Conservation (phyloP, 1,284 basidiomycete species). For the Taiwanofungus camphoratus region DNA sequence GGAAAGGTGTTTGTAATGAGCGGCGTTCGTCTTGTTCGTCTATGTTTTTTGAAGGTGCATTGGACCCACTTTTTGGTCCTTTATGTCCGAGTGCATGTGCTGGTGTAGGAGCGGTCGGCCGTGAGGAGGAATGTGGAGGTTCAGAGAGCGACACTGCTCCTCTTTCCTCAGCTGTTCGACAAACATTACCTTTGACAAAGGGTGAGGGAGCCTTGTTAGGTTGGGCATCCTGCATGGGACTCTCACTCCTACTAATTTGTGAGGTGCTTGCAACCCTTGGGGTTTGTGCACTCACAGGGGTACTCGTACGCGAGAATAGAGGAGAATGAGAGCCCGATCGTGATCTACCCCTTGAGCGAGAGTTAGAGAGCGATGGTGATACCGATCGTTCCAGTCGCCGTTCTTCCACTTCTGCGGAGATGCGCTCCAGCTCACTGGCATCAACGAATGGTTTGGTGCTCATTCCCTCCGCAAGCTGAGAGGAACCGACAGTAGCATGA, state of each 20-base stretch:
- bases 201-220: too few relatives aligned
- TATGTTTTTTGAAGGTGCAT: conserved; percentile 3
- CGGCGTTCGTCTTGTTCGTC: conserved; percentile 5
- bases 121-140: conserved; percentile 1
- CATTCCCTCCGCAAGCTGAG: conserved; percentile 11
- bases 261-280: not conserved
- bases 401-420: conserved; percentile 54
- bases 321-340: conserved; percentile 16
- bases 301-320: too few relatives aligned
- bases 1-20: conserved; percentile 54
- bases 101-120: conserved; percentile 28
- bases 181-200: too few relatives aligned
- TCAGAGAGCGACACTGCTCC: not conserved
- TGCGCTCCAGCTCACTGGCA: conserved; percentile 45
- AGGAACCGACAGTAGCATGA: conserved; percentile 34
- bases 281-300: too few relatives aligned
- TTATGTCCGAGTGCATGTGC: conserved; percentile 22
- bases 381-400: conserved; percentile 43
- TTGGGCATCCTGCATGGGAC: too few relatives aligned
- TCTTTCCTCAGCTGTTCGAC: too few relatives aligned
- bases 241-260: not conserved
- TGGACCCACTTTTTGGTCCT: not conserved
- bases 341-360: conserved; percentile 15
- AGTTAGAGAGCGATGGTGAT: conserved; percentile 16
- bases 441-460: conserved; percentile 35